Conservation (phyloP, 257 asterid species). For the Phtheirospermum japonicum region DNA sequence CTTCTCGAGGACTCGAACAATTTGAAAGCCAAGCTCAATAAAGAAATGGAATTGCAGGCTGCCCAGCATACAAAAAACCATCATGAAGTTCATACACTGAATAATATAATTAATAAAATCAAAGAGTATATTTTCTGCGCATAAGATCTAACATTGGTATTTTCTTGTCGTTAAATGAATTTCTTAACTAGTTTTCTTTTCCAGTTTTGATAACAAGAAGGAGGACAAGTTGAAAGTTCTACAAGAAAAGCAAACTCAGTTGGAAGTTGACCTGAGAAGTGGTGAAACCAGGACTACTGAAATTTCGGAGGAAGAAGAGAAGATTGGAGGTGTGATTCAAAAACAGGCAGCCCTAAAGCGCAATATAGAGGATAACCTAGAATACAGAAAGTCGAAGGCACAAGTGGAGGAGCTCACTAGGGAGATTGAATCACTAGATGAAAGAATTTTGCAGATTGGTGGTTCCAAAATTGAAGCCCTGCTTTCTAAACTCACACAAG, state of each 20-base stretch:
- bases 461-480: constrained; percentile 66
- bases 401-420: constrained; percentile 59
- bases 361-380: constrained; percentile 74
- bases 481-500: constrained; percentile 60
- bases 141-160: constrained; percentile 21
- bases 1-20: constrained; percentile 39
- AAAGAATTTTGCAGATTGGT: constrained; percentile 53
- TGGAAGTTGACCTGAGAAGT: constrained; percentile 48
- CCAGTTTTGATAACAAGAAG: constrained; percentile 58
- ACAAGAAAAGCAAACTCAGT: constrained; percentile 59
- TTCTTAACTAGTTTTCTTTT: constrained; percentile 28
- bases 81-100: constrained; percentile 60
- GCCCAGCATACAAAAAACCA: constrained; percentile 41
- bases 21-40: constrained; percentile 48
- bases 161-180: constrained; percentile 16
- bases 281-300: constrained; percentile 56
- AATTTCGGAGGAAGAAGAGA: constrained; percentile 49
- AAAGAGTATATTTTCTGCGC: constrained; percentile 53
- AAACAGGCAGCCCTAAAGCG: constrained; percentile 62
- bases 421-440: constrained; percentile 83
- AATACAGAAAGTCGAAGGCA: constrained; percentile 69
- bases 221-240: constrained; percentile 62
- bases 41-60: constrained; percentile 52
- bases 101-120: constrained; percentile 41
- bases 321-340: constrained; percentile 45